These are phyloP conservation scores for Capsella rubella DNA, from an alignment of 441 rosid species.

Conservation along the genomic window DNA sequence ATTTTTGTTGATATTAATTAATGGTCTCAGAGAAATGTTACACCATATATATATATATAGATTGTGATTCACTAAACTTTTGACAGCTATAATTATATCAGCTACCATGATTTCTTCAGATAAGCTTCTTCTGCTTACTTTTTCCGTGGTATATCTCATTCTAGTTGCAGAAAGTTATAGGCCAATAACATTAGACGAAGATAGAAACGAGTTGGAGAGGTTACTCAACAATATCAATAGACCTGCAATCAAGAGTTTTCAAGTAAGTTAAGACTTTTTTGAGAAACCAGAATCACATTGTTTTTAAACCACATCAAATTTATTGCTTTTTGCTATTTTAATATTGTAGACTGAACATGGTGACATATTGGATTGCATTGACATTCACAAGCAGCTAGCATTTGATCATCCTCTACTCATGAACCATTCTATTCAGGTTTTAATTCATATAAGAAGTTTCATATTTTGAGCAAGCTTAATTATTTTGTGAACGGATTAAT, in stretches of 20 bases:
- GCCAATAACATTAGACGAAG: background rate
- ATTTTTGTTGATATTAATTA: background rate
- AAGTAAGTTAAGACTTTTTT: slow-evolving; percentile 9
- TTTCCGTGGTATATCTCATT: slow-evolving; percentile 14
- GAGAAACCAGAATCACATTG: background rate
- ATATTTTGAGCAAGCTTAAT: background rate
- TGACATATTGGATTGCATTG: slow-evolving; percentile 41
- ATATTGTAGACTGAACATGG: slow-evolving; percentile 36
- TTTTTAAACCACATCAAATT: background rate
- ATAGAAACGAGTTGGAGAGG: slow-evolving; percentile 7
- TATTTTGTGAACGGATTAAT: background rate
- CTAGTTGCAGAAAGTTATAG: slow-evolving; percentile 19
- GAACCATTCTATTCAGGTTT: slow-evolving; percentile 38
- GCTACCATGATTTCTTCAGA: slow-evolving; percentile 11
- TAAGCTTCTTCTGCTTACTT: background rate
- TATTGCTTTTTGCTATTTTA: background rate
- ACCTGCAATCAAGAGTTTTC: slow-evolving; percentile 42
- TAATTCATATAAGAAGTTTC: background rate
- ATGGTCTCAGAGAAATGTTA: background rate
- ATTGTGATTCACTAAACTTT: background rate
- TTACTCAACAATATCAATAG: slow-evolving; percentile 38
- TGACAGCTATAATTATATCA: background rate
- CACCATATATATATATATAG: background rate
- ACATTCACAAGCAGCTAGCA: slow-evolving; percentile 43
- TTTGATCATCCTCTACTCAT: slow-evolving; percentile 45